Evolutionary conservation across 176 grass and related monocot species (phyloP).

Genomic region (Musa beccarii): DNA sequence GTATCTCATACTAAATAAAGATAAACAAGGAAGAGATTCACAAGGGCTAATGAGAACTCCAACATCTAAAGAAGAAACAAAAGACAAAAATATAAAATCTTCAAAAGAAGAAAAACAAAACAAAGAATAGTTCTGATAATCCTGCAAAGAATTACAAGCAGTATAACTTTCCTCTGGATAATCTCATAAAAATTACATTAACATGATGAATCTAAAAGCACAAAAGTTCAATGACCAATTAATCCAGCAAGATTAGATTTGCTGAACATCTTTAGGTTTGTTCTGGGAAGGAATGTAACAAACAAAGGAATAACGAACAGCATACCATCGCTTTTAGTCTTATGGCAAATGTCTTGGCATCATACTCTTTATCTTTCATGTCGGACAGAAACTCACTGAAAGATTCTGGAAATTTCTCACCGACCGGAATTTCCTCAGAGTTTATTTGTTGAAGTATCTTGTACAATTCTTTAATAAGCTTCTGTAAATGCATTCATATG

Average conservation of each 20-base stretch:
- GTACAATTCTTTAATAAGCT: constrained; percentile 78
- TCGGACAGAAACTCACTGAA: constrained; percentile 85
- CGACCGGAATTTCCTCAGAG: constrained; percentile 52
- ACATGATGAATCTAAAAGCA: no score
- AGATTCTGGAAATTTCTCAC: constrained; percentile 62
- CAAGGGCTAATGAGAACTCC: no score
- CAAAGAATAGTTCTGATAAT: no score
- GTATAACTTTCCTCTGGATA: no score
- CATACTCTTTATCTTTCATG: constrained; percentile 71
- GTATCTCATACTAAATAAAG: no score
- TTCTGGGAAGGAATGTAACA: neutral
- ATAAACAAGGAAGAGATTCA: no score
- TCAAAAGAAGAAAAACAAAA: no score
- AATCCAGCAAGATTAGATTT: neutral
- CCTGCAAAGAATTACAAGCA: no score
- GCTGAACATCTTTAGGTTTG: neutral
- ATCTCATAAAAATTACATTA: no score
- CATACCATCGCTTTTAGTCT: constrained; percentile 66
- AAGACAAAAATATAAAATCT: no score
- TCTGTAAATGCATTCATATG: constrained; percentile 37
- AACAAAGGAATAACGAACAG: neutral
- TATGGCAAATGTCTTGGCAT: constrained; percentile 81
- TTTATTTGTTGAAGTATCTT: constrained; percentile 68
- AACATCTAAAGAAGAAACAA: no score
- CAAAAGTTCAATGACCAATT: neutral